Evolutionary conservation across 2,329 filamentous ascomycete genomes (phyloP), one percentile per base, ranked within the genome.

Genomic region (Thelonectria rubi): DNA sequence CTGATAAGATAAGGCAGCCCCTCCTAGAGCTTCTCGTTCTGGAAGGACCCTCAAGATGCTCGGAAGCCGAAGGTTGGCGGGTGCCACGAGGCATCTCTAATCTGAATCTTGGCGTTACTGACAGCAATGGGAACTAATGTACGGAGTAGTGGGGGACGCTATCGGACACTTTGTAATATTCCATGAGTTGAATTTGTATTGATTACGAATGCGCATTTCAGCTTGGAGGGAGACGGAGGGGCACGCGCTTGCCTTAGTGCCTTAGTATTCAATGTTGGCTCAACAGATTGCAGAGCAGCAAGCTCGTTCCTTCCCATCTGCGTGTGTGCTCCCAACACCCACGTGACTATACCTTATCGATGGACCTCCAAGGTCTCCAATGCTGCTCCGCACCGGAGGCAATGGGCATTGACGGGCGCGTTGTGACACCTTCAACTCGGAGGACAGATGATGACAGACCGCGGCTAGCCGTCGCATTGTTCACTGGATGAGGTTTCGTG

Each of bases 1-100:
- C 55, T 68, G 65, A 66, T 69, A 66, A 70, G 68, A 68, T 70
- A 70, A 70, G 40, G 42, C 43, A 30, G 21, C 34, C 32, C 21
- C 20, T 48, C 11, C n/a, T 21, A 3, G 32, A 34, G 32, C 32
- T 34, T 34, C 32, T 34, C 32, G 3, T 34, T 34, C 17, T 21
- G 42, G 42, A 21, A 45, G 18, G 42, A 21, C 15, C 42, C 42
- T 45, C 20, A 45, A 17, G 10, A 45, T 45, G 6, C 9, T 8
- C 32, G 9, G 14, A 34, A 34, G 42, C 21, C 20, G 42, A 18
- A 47, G 43, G 20, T 47, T n/a, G 18, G 26, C 21, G 43, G 21
- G 14, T 21, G 43, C 21, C 43, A 47, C 43, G 10, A 14, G 42
- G 10, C 39, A 34, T 11, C 32, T 34, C 32, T 34, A 5, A 30